Evolutionary conservation across 2,329 filamentous ascomycete genomes (phyloP), one percentile per base, ranked within the genome.

Genomic region (Pseudocercospora cruenta): DNA sequence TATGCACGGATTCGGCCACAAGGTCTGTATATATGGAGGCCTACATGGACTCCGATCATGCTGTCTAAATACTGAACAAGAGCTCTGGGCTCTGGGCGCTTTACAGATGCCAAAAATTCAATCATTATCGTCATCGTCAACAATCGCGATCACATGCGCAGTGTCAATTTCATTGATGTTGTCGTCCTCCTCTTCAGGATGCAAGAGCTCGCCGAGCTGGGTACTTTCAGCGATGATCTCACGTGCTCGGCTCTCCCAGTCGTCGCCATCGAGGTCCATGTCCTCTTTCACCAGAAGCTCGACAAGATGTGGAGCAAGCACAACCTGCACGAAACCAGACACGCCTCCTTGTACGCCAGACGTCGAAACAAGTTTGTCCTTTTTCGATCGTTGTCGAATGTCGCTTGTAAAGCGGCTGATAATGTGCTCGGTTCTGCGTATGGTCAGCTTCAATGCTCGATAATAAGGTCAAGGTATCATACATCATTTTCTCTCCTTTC

Each of bases 301-400:
- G 4, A 76, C 77, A n/a, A 80, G 64, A 65, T 80, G 78, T 0
- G 78, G 78, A 33, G 78, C 76, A 2, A 80, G 67, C 1, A 80
- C 77, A 10, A 72, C 70, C 51, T 79, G 76, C 9, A 79, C 72
- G 59, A 75, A 79, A 0, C 77, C 77, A 14, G 74, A 74, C 2
- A 79, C 71, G 21, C 78, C 78, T 7, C 77, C 78, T 33, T 72
- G 69, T 2, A 75, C 70, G 12, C 77, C 76, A 9, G 72, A 68
- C 24, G 73, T 62, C 2, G 74, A 69, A n/a, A 79, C 67, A 14
- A 78, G 67, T 19, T 70, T 68, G 63, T 78, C 76, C 21, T 68
- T 71, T 3, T 60, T 68, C 1, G 77, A 74, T 21, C 71, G 68
- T 14, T 63, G 57, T 16, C 77, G 73, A 12, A 79, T 67, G 28